These are phyloP conservation scores for Russula virescens DNA, from an alignment of 768 basidiomycete genomes.

Conservation along the genomic window DNA sequence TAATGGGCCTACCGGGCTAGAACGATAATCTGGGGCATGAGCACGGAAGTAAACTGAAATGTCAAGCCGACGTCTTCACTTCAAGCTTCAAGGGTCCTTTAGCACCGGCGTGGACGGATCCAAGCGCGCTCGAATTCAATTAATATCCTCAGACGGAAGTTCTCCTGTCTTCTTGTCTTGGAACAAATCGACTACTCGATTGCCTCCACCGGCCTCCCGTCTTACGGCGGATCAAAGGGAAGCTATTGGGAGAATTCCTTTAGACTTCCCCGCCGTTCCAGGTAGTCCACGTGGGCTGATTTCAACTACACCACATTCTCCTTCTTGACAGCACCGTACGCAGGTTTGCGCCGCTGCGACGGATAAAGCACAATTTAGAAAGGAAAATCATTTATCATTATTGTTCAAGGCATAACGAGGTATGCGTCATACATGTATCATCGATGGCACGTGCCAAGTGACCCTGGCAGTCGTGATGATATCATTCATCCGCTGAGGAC, in stretches of 20 bases:
- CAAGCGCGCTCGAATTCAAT: not conserved
- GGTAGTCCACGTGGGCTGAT: not conserved
- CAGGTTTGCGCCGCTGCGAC: not conserved
- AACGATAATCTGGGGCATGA: not conserved
- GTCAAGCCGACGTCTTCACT: not conserved
- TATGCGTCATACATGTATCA: not conserved
- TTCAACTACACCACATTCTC: not conserved
- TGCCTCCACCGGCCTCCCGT: slow-evolving; percentile 2
- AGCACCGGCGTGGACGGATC: not conserved
- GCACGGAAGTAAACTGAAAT: not conserved
- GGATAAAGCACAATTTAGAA: not conserved
- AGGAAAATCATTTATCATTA: not conserved
- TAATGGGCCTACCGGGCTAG: not conserved
- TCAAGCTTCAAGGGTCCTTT: not conserved
- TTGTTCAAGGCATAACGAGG: not conserved
- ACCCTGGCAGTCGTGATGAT: not conserved
- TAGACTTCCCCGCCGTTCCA: not conserved
- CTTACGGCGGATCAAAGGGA: slow-evolving; percentile 9
- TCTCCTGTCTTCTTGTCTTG: slow-evolving; percentile 37
- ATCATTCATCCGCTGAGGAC: not conserved
- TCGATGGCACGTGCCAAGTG: not conserved
- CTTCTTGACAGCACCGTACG: not conserved
- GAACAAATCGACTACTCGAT: not conserved
- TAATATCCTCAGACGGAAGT: slow-evolving; percentile 63
- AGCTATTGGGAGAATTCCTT: not conserved